Percentiles rank a stretch among this genome's conserved stretches.
These are phyloP conservation scores for Psidium guajava DNA, from an alignment of 345 rosid genomes.

Conservation along the genomic window DNA sequence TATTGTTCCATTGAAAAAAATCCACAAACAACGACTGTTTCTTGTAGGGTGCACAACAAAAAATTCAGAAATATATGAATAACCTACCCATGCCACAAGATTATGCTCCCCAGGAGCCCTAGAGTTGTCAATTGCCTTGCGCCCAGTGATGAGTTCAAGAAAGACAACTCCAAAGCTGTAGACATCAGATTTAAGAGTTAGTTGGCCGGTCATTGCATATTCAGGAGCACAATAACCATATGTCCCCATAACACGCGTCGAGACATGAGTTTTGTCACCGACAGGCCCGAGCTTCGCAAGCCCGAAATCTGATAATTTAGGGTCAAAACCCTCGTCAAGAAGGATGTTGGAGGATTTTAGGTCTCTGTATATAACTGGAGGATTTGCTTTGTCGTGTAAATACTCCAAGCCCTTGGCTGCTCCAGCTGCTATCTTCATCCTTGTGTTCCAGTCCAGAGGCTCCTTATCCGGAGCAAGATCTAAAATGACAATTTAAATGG, in stretches of 20 bases:
- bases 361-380: slow-evolving; percentile 95
- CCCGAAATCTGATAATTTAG: slow-evolving; percentile 94
- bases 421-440: slow-evolving; percentile 98
- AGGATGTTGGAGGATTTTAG: slow-evolving; percentile 93
- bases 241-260: slow-evolving; percentile 99
- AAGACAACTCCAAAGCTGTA: slow-evolving; percentile 98
- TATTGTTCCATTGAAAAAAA: background rate
- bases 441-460: slow-evolving; percentile 89
- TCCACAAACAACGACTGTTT: background rate
- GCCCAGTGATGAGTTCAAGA: slow-evolving; percentile 92
- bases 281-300: slow-evolving; percentile 97
- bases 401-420: slow-evolving; percentile 97
- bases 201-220: slow-evolving; percentile 98
- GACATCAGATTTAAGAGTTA: slow-evolving; percentile 89
- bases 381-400: slow-evolving; percentile 91
- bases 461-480: slow-evolving; percentile 80
- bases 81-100: slow-evolving; percentile 92
- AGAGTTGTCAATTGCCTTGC: slow-evolving; percentile 86
- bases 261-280: slow-evolving; percentile 97
- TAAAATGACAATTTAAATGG: slow-evolving; percentile 9
- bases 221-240: slow-evolving; percentile 99
- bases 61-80: slow-evolving; percentile 3
- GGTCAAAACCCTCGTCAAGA: slow-evolving; percentile 82
- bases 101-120: slow-evolving; percentile 82
- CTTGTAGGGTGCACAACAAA: background rate